Evolutionary conservation across 1,284 basidiomycete species (phyloP).

Genomic region (Puccinia polysora): DNA sequence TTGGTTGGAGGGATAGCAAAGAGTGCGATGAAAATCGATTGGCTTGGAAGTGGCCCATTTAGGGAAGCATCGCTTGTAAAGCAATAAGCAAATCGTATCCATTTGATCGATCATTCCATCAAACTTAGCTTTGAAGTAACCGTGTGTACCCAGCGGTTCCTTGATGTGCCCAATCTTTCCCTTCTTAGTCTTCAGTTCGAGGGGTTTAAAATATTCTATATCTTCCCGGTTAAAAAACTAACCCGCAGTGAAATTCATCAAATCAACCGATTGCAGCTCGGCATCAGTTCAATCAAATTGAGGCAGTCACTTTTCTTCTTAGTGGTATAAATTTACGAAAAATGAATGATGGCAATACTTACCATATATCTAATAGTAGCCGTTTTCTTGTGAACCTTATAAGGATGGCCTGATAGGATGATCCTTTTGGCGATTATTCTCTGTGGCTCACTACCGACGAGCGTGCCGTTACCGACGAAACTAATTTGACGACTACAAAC

Average conservation of each 20-base stretch:
- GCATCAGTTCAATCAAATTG: slow-evolving; percentile 1
- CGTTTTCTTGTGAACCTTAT: slow-evolving; percentile 96
- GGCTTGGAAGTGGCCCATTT: slow-evolving; percentile 59
- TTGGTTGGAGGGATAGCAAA: not conserved
- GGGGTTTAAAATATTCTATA: slow-evolving; percentile 85
- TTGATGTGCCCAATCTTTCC: slow-evolving; percentile 82
- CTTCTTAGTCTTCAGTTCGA: slow-evolving; percentile 87
- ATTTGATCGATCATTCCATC: slow-evolving; percentile 92
- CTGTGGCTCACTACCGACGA: slow-evolving; percentile 82
- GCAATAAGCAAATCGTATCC: slow-evolving; percentile 85
- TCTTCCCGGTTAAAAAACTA: slow-evolving; percentile 61
- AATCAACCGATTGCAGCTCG: no score
- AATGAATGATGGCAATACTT: slow-evolving; percentile 46
- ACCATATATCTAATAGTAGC: slow-evolving; percentile 97
- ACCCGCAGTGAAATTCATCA: not conserved
- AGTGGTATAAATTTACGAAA: not conserved
- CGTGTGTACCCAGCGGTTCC: slow-evolving; percentile 93
- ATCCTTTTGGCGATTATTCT: slow-evolving; percentile 88
- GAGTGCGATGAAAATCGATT: not conserved
- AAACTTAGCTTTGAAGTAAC: slow-evolving; percentile 91
- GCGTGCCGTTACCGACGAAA: slow-evolving; percentile 83
- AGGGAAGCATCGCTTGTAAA: slow-evolving; percentile 87
- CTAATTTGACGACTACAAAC: slow-evolving; percentile 51
- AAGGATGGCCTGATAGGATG: slow-evolving; percentile 88
- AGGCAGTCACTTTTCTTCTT: not conserved